phyloP scores from a whole-genome alignment of 805 yeast genomes.

The Yarrowia yakushimensis region DNA sequence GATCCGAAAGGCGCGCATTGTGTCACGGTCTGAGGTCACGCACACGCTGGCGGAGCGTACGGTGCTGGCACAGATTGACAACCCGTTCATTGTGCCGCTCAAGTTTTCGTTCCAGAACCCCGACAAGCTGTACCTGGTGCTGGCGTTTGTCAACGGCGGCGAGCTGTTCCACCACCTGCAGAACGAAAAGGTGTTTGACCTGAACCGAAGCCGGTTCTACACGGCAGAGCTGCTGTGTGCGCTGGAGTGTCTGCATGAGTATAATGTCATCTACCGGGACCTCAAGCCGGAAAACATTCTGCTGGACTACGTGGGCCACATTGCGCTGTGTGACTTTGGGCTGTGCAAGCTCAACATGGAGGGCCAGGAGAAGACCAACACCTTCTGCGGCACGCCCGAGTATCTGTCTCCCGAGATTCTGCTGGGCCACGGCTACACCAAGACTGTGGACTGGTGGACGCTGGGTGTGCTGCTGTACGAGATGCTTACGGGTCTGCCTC shows the following conservation, averaged over 20 bases:
- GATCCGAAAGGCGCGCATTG: constrained; percentile 88
- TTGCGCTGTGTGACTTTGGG: constrained; percentile 96
- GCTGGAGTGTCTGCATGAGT: constrained; percentile 82
- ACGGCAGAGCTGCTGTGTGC: constrained; percentile 93
- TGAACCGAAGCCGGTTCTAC: constrained; percentile 87
- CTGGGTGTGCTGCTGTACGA: constrained; percentile 89
- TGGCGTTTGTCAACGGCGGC: constrained; percentile 95
- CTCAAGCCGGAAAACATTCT: constrained; percentile 94
- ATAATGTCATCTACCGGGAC: constrained; percentile 92
- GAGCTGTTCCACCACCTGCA: constrained; percentile 93
- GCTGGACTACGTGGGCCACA: constrained; percentile 94
- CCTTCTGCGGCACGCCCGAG: constrained; percentile 98
- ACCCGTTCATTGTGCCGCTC: constrained; percentile 94
- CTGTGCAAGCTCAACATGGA: constrained; percentile 94
- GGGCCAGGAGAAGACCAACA: constrained; percentile 75
- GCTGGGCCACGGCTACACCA: constrained; percentile 88
- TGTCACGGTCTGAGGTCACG: constrained; percentile 88
- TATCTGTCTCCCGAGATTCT: constrained; percentile 93
- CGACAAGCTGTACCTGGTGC: constrained; percentile 86
- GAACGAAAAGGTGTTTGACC: constrained; percentile 80
- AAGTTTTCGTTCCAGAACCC: constrained; percentile 96
- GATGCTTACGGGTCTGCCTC: constrained; percentile 96
- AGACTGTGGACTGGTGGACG: constrained; percentile 99
- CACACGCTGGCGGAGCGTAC: constrained; percentile 96
- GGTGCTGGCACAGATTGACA: constrained; percentile 85